Evolutionary conservation across 768 basidiomycete genomes (phyloP).

Genomic region (Pisolithus marmoratus): DNA sequence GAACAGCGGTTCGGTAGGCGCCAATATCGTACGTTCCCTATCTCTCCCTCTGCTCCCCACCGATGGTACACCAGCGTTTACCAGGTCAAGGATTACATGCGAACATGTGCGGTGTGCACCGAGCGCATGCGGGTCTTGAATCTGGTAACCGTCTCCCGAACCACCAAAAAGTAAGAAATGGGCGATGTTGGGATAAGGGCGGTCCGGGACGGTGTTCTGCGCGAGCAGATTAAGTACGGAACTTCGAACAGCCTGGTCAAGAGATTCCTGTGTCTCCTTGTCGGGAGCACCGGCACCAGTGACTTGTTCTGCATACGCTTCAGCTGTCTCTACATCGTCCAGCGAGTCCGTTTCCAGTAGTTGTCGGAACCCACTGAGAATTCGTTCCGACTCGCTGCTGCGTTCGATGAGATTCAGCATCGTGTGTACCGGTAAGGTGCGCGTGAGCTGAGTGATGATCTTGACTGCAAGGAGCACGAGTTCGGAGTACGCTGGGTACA

Average conservation of each 20-base stretch:
- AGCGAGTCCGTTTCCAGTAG: slow-evolving; percentile 57
- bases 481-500: slow-evolving; percentile 63
- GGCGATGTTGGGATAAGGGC: slow-evolving; percentile 74
- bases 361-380: slow-evolving; percentile 71
- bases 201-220: slow-evolving; percentile 58
- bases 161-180: slow-evolving; percentile 84
- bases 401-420: slow-evolving; percentile 75
- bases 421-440: slow-evolving; percentile 62
- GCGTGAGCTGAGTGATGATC: slow-evolving; percentile 63
- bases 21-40: slow-evolving; percentile 22
- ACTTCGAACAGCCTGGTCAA: slow-evolving; percentile 66
- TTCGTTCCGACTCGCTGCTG: slow-evolving; percentile 79
- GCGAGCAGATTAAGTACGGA: slow-evolving; percentile 80
- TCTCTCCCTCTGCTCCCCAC: slow-evolving; percentile 41
- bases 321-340: slow-evolving; percentile 56
- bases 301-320: slow-evolving; percentile 51
- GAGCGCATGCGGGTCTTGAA: slow-evolving; percentile 75
- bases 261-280: slow-evolving; percentile 36
- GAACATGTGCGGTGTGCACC: slow-evolving; percentile 66
- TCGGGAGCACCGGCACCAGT: slow-evolving; percentile 75
- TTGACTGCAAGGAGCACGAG: slow-evolving; percentile 73
- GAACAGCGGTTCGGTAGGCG: slow-evolving; percentile 48
- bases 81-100: slow-evolving; percentile 74
- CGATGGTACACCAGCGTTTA: slow-evolving; percentile 67
- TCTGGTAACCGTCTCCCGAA: slow-evolving; percentile 51